A percentile compares a stretch with the other conserved stretches of the same genome.
phyloP scores from a whole-genome alignment of 2,329 filamentous ascomycete species.

The Drechslera avenae region DNA sequence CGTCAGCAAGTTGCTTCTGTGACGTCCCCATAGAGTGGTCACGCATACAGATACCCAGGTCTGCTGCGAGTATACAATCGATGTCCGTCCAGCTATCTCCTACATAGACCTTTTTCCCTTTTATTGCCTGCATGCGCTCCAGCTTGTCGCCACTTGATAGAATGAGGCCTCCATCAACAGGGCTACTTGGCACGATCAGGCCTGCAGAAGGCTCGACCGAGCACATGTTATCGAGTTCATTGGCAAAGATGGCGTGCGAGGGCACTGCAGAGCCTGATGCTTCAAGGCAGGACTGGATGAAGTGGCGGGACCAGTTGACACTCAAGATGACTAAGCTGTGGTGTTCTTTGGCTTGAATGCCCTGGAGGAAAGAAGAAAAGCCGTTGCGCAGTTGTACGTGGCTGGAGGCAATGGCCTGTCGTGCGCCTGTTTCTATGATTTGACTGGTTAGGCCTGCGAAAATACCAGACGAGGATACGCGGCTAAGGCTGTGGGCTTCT shows the following conservation, averaged over 20 bases:
- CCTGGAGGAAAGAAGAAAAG: slow-evolving; percentile 42
- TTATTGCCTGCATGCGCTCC: slow-evolving; percentile 11
- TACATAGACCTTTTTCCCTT: slow-evolving; percentile 47
- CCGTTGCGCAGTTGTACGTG: slow-evolving; percentile 46
- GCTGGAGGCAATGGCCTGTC: slow-evolving; percentile 33
- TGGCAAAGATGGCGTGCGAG: slow-evolving; percentile 20
- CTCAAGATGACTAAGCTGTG: slow-evolving; percentile 47
- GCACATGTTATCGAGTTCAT: slow-evolving; percentile 30
- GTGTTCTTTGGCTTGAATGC: slow-evolving; percentile 13
- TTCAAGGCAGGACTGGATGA: slow-evolving; percentile 45
- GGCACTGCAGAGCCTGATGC: slow-evolving; percentile 6
- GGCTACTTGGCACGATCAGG: slow-evolving; percentile 12
- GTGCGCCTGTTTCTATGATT: slow-evolving; percentile 36
- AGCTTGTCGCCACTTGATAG: slow-evolving; percentile 52
- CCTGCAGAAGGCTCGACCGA: slow-evolving; percentile 22
- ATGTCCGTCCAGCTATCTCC: slow-evolving; percentile 57
- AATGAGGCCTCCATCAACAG: slow-evolving; percentile 24
- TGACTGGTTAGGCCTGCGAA: slow-evolving; percentile 46
- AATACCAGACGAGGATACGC: slow-evolving; percentile 48
- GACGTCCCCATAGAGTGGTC: slow-evolving; percentile 45
- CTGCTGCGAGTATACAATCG: slow-evolving; percentile 51
- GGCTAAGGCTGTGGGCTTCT: slow-evolving; percentile 49
- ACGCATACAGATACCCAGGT: slow-evolving; percentile 54
- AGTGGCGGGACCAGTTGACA: slow-evolving; percentile 55
- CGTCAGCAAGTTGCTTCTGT: slow-evolving; percentile 43